phyloP scores from a whole-genome alignment of 352 stramenopile genomes.

The Phytophthora pinifolia region DNA sequence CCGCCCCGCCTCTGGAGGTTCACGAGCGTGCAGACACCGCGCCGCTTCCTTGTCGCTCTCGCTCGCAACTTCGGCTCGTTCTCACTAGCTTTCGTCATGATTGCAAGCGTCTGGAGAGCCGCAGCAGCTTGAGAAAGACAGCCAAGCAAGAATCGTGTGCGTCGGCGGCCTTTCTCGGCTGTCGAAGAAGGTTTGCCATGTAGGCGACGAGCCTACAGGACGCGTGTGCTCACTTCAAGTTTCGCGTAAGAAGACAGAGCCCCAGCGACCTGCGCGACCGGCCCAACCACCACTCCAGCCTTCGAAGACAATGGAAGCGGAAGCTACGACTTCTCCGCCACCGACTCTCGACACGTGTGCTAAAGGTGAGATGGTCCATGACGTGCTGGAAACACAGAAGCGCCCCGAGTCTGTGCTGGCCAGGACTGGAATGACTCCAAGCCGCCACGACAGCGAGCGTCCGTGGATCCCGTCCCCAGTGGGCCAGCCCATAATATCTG shows the following conservation, averaged over 20 bases:
- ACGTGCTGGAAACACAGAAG: constrained; percentile 15
- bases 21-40: constrained; percentile 12
- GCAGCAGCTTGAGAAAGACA: constrained; percentile 29
- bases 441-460: constrained; percentile 11
- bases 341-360: constrained; percentile 3
- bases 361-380: constrained; percentile 9
- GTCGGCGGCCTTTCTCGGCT: constrained; percentile 26
- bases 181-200: constrained; percentile 28
- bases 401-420: constrained; percentile 10
- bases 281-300: neutral
- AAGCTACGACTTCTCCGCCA: neutral
- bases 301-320: constrained; percentile 14
- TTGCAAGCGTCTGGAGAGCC: constrained; percentile 20
- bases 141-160: constrained; percentile 2
- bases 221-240: constrained; percentile 28
- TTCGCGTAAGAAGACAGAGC: constrained; percentile 29
- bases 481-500: constrained; percentile 15
- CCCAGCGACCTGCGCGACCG: neutral
- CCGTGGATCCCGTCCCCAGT: constrained; percentile 24
- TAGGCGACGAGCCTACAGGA: constrained; percentile 4
- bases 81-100: constrained; percentile 24
- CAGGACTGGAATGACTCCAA: constrained; percentile 33
- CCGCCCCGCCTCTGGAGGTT: constrained; percentile 10
- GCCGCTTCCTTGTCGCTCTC: constrained; percentile 11
- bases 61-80: constrained; percentile 5